A percentile compares a stretch with the other conserved stretches of the same genome.
These are phyloP conservation scores for Phytophthora colocasiae DNA, from an alignment of 352 stramenopile species.

Conservation along the genomic window DNA sequence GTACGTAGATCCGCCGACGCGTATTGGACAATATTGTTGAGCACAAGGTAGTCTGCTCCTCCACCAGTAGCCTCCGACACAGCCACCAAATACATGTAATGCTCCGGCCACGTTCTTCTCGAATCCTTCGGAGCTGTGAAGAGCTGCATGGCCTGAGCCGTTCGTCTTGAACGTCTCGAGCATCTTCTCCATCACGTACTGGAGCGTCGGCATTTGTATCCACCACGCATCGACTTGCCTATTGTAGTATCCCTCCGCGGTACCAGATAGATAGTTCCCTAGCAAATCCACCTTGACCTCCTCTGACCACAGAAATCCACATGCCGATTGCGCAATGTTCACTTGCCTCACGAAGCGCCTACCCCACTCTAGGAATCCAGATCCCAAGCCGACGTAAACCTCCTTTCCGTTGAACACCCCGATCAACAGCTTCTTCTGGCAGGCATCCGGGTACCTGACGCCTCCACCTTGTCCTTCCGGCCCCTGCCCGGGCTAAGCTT, in stretches of 20 bases:
- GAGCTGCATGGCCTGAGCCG: too few species aligned
- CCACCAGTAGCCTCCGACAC: too few species aligned
- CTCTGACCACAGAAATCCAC: conserved; percentile 6
- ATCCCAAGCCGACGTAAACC: not conserved
- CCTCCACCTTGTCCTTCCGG: too few species aligned
- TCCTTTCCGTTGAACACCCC: not conserved
- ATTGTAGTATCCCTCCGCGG: conserved; percentile 7
- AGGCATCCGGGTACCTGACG: not conserved
- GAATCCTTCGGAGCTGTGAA: too few species aligned
- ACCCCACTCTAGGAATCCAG: too few species aligned
- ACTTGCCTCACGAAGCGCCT: not conserved
- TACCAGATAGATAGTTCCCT: not conserved
- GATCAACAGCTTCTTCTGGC: not conserved
- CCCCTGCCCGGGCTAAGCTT: too few species aligned
- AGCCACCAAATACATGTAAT: too few species aligned
- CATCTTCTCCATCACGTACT: conserved; percentile 12
- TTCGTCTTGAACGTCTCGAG: not conserved
- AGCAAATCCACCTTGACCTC: conserved; percentile 14
- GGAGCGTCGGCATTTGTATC: not conserved
- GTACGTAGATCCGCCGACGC: too few species aligned
- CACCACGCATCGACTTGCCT: conserved; percentile 17
- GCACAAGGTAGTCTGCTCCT: too few species aligned
- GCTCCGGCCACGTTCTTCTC: too few species aligned
- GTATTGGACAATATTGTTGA: too few species aligned
- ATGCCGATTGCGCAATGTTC: not conserved